Conservation (phyloP, 768 basidiomycete species). For the Russula compacta region DNA sequence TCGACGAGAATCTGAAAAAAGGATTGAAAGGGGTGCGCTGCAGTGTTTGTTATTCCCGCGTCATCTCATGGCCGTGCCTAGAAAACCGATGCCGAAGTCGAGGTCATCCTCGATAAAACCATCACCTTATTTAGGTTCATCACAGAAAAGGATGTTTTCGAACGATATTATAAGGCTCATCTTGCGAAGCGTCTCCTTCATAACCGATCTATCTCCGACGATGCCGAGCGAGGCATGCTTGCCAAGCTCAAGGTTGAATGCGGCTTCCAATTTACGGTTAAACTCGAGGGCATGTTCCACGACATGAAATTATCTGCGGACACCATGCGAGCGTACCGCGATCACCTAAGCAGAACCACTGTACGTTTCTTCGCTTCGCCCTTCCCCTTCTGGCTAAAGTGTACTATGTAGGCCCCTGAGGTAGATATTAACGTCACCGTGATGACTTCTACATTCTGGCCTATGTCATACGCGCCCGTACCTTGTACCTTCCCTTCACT, state of each 20-base stretch:
- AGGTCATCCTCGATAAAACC: constrained; percentile 85
- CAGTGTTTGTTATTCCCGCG: not conserved
- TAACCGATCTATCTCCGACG: constrained; percentile 87
- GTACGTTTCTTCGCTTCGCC: constrained; percentile 36
- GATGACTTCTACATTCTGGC: constrained; percentile 98
- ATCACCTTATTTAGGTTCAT: constrained; percentile 93
- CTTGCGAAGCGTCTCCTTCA: constrained; percentile 86
- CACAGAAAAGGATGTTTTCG: constrained; percentile 93
- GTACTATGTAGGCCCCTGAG: constrained; percentile 45
- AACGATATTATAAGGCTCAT: constrained; percentile 95
- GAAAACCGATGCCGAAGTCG: constrained; percentile 95
- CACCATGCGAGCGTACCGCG: constrained; percentile 65
- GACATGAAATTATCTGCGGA: constrained; percentile 89
- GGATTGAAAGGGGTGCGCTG: constrained; percentile 83
- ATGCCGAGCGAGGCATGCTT: constrained; percentile 96
- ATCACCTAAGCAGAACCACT: constrained; percentile 45
- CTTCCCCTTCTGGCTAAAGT: not conserved
- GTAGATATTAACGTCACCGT: constrained; percentile 83
- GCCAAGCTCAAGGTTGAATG: constrained; percentile 95
- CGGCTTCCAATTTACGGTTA: constrained; percentile 94
- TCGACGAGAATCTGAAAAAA: constrained; percentile 92
- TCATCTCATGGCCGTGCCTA: constrained; percentile 27
- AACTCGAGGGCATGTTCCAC: constrained; percentile 97
- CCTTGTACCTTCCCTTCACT: constrained; percentile 59
- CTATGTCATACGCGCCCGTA: constrained; percentile 57